These are phyloP conservation scores for Wickerhamia fluorescens DNA, from an alignment of 805 yeast genomes.

Conservation along the genomic window DNA sequence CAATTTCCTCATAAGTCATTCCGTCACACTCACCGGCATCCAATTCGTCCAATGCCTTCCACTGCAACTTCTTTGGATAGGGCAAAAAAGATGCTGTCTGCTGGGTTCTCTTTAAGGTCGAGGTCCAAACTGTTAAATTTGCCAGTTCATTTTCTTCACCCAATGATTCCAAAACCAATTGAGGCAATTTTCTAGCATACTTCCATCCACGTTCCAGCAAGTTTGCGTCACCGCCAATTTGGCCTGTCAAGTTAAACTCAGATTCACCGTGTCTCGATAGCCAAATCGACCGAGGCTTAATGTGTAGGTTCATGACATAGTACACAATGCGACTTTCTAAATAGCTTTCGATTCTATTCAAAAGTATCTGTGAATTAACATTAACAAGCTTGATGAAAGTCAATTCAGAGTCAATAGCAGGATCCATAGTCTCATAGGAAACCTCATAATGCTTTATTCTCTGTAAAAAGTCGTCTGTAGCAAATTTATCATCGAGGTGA, in stretches of 20 bases:
- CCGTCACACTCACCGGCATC: slow-evolving; percentile 99
- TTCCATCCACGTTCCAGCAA: slow-evolving; percentile 77
- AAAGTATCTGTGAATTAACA: slow-evolving; percentile 80
- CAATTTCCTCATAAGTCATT: slow-evolving; percentile 87
- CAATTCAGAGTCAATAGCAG: slow-evolving; percentile 47
- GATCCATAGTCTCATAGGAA: slow-evolving; percentile 70
- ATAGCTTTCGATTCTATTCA: slow-evolving; percentile 82
- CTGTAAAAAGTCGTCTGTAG: slow-evolving; percentile 62
- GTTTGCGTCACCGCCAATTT: slow-evolving; percentile 92
- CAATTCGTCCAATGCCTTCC: slow-evolving; percentile 96
- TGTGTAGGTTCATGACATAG: slow-evolving; percentile 92
- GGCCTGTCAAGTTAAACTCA: slow-evolving; percentile 83
- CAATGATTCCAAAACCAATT: slow-evolving; percentile 58
- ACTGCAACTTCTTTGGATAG: slow-evolving; percentile 66
- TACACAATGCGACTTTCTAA: slow-evolving; percentile 89
- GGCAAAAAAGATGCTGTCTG: slow-evolving; percentile 84
- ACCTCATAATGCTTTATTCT: slow-evolving; percentile 71
- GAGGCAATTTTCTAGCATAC: slow-evolving; percentile 78
- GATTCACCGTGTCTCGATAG: slow-evolving; percentile 95
- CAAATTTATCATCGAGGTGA: slow-evolving; percentile 61
- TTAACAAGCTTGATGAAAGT: slow-evolving; percentile 86
- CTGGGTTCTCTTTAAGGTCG: slow-evolving; percentile 84
- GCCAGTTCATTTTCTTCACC: slow-evolving; percentile 47
- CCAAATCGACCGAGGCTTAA: slow-evolving; percentile 89
- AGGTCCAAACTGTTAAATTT: slow-evolving; percentile 86